phyloP scores from a whole-genome alignment of 371 early-diverging fungal species.

The Circinella minor region DNA sequence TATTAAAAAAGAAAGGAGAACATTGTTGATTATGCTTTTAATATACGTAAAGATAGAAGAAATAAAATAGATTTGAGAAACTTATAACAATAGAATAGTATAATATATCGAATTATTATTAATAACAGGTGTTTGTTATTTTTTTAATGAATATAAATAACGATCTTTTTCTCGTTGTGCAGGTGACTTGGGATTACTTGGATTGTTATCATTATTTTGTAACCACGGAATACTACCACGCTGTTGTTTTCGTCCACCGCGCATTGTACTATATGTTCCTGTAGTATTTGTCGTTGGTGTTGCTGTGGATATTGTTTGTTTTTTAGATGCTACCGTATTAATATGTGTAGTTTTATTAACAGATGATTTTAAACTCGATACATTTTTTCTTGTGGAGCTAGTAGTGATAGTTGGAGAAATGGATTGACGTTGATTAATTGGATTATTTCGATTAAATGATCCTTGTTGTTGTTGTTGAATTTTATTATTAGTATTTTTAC shows the following conservation, averaged over 20 bases:
- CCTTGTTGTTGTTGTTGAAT: background rate
- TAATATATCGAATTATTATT: too few species aligned
- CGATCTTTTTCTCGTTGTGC: slow-evolving; percentile 42
- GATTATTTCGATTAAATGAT: background rate
- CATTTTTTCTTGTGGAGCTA: background rate
- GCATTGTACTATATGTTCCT: slow-evolving; percentile 16
- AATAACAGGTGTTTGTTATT: background rate
- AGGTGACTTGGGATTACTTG: slow-evolving; percentile 22
- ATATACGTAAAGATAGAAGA: too few species aligned
- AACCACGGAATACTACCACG: slow-evolving; percentile 17
- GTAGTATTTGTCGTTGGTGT: too few species aligned
- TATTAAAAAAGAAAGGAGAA: too few species aligned
- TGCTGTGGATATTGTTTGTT: too few species aligned
- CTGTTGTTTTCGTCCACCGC: slow-evolving; percentile 16
- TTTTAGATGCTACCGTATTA: too few species aligned
- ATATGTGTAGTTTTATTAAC: too few species aligned
- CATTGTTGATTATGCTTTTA: too few species aligned
- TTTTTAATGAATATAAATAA: slow-evolving; percentile 34
- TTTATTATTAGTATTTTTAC: slow-evolving; percentile 1
- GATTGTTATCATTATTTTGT: background rate
- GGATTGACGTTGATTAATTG: slow-evolving; percentile 10
- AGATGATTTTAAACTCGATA: too few species aligned
- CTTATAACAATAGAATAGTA: too few species aligned
- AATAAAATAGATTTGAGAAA: too few species aligned
- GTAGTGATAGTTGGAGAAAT: background rate